Base-by-base conservation (phyloP, 176 grass and related monocot genomes). In the Carex scoparia region DNA sequence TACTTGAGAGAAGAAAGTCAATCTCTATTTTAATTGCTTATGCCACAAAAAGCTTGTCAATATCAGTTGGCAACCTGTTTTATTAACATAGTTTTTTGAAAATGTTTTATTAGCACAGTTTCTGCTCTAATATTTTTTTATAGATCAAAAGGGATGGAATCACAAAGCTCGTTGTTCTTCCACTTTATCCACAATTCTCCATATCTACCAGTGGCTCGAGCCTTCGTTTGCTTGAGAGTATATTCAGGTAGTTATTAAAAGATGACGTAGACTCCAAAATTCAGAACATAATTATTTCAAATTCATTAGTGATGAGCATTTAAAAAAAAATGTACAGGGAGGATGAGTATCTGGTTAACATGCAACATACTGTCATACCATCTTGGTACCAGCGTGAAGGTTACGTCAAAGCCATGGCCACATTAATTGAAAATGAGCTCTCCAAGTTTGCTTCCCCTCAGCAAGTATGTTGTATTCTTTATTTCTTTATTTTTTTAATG, bases 341-440 rank as follows among this genome's bases (percentile, higher is more conserved):
- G 89, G 96, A 99, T 65, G 93, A 95, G 55, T 99, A 99, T 89
- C 84, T 95, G 61, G 93, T 99, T 35, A 99, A 99, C 83, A 99
- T 99, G 96, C 96, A 99, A 86, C 96, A 99, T 84, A 99, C 96
- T 28, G 96, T 99, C 68, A 99, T 99, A 89, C 96, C 96, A 85
- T 99, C 96, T 4, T 99, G 96, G 96, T 99, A 99, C 84, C 96
- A 99, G 69, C 93, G 96, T 74, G 96, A 99, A 89, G 96, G 96
- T 87, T 99, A 99, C 74, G 94, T 99, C 84, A 99, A 99, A 83
- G 88, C 96, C 62, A 99, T 95, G 93, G 87, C 93, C 87, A 94
- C 87, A 79, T 88, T 99, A 84, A 99, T 99, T 80, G 89, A 99
- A 88, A 99, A 91, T 2, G 93, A 95, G 70, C 79, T 99, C 78